Evolutionary conservation across 306 rosid species (phyloP).

Genomic region (Gillenia trifoliata): DNA sequence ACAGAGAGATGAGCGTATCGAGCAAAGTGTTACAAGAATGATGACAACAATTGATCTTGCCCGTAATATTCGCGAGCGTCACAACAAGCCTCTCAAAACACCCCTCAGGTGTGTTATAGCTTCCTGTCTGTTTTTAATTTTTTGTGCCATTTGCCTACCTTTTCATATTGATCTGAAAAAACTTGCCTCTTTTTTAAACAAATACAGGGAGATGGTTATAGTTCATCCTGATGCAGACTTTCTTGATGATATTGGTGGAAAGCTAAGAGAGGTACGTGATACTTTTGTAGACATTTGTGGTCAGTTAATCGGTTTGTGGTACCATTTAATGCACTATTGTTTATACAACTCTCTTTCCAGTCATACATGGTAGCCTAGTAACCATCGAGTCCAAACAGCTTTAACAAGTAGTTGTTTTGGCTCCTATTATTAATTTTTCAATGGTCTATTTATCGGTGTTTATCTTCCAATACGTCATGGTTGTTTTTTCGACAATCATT

Average conservation of each 20-base stretch:
- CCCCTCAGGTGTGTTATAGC: constrained; percentile 63
- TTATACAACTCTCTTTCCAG: not conserved
- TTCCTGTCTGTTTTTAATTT: not conserved
- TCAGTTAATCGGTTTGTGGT: not conserved
- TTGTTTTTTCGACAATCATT: too few relatives aligned
- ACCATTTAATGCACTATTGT: not conserved
- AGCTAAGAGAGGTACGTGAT: constrained; percentile 57
- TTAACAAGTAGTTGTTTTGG: too few relatives aligned
- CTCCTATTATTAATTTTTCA: too few relatives aligned
- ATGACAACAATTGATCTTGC: constrained; percentile 91
- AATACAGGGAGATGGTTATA: constrained; percentile 72
- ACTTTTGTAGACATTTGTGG: not conserved
- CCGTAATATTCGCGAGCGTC: constrained; percentile 91
- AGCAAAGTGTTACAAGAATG: constrained; percentile 91
- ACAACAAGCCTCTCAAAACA: constrained; percentile 87
- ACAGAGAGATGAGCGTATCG: constrained; percentile 80
- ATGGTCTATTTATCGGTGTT: too few relatives aligned
- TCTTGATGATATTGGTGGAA: constrained; percentile 85
- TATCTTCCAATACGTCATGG: too few relatives aligned
- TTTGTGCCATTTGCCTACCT: not conserved
- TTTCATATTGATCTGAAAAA: not conserved
- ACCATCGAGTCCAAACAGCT: not conserved
- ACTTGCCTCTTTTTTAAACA: constrained; percentile 4
- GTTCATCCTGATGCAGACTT: constrained; percentile 90
- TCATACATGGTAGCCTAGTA: not conserved